Base-by-base conservation (phyloP, 371 early-diverging fungal genomes). In the Rhizopus delemar region DNA sequence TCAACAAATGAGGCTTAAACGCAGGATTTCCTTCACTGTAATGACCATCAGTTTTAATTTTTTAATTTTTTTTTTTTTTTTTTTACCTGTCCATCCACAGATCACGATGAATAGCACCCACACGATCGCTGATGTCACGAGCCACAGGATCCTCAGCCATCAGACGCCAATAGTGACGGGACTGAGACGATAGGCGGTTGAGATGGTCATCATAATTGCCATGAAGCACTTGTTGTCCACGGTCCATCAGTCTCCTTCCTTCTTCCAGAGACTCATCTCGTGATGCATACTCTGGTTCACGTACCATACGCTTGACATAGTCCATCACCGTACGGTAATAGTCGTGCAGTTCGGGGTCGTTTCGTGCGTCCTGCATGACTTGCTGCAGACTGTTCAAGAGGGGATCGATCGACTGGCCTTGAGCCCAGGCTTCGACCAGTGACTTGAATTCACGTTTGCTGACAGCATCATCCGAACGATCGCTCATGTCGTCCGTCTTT, bases 1-100 rank as follows among this genome's bases (percentile, higher is more conserved):
- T 79, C 46, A 85, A 58, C 50, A 87, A 60, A 31, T 80, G 75
- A 38, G 82, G 81, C 62, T 87, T 87, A 77, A 87, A 83, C 7
- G 74, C 70, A 33, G 72, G 64, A 31, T 77, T 75, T 11, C 86
- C 85, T 8, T 72, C 56, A 63, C 63, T 71, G 50, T 60, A 56
- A 46, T 52, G 68, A 2, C 22, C 22, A 22, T 22, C 22, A 22
- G 22, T 22, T 22, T 22, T 22, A 1, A 1, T 1, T 50, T 31
- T 29, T 32, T 11, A 3, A 3, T 50, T 9, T 33, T 32, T 50
- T 32, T 50, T 50, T 28, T 22, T 22, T 22, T 15, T n/a, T 51
- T 11, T 46, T 62, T 65, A 68, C 67, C 41, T 46, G 51, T 76
- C 77, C 45, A 66, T 64, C 77, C 77, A 76, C 22, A 76, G 41